A percentile compares a stretch with the other conserved stretches of the same genome.
Conservation (phyloP, 169 alveolate genomes). For the Plasmodium billcollinsi region DNA sequence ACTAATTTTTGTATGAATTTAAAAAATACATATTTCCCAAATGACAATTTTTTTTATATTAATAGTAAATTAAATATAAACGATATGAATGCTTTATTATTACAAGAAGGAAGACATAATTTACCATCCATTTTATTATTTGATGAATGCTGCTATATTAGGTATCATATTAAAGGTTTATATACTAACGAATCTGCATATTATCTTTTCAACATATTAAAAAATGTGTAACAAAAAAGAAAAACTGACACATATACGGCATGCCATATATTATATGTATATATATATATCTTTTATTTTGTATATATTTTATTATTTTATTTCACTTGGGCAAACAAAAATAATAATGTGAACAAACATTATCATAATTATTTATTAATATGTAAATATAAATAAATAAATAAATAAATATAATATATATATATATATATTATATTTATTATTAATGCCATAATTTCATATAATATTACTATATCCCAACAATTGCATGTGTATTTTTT, state of each 20-base stretch:
- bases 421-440: too few species aligned
- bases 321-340: too few species aligned
- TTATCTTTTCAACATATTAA: constrained; percentile 22
- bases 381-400: too few species aligned
- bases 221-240: background rate
- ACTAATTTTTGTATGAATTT: constrained; percentile 25
- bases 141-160: constrained; percentile 39
- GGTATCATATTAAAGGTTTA: constrained; percentile 60
- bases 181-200: constrained; percentile 48
- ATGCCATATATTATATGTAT: too few species aligned
- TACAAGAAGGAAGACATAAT: background rate
- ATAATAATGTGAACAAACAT: too few species aligned
- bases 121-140: constrained; percentile 34
- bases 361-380: too few species aligned
- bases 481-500: too few species aligned
- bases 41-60: constrained; percentile 29
- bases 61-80: constrained; percentile 23
- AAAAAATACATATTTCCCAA: constrained; percentile 7
- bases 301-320: too few species aligned
- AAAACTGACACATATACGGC: background rate
- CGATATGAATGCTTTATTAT: constrained; percentile 22
- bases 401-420: too few species aligned
- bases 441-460: too few species aligned
- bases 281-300: too few species aligned
- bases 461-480: too few species aligned